Evolutionary conservation across 2,329 filamentous ascomycete genomes (phyloP), one percentile per base, ranked within the genome.

Genomic region (Colletotrichum simmondsii): DNA sequence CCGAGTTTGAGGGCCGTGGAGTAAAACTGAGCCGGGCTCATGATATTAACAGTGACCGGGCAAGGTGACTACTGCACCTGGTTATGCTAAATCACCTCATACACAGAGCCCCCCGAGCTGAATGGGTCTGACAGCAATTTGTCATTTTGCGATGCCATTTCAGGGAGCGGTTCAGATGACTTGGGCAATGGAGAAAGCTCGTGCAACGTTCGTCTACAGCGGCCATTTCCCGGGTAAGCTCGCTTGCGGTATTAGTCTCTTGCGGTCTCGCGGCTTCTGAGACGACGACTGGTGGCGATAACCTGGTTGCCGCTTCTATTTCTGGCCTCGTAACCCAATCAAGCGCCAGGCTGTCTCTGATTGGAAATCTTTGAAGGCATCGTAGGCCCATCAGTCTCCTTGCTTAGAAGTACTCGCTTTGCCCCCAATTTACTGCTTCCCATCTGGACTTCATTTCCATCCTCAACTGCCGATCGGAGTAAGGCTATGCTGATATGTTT

Each of bases 141-240:
- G 46, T 64, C 65, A 70, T 56, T 8, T 60, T 14, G 30, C 14
- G 19, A 24, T 49, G 19, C 14, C 14, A 49, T 35, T 52, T 46
- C 42, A 26, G 59, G 28, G 14, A 49, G 42, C 32, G 16, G 37
- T 70, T 72, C 66, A 70, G 65, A 72, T 49, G 65, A 56, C 46
- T 26, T 37, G n/a, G 5, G 24, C 37, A 60, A 54, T 30, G 49
- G 5, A 19, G 49, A 54, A n/a, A 56, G 32, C 37, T 68, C 32
- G 22, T 64, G 70, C 32, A 54, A 60, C 16, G 14, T 56, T 53
- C 30, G n/a, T 56, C 35, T 32, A 49, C 52, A 16, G 35, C 28
- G 32, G 24, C 2, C 66, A 70, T 65, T 60, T 61, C 46, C 65
- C 60, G 32, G 53, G 30, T 64, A 22, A 56, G 5, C 28, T 32